Base-by-base conservation (phyloP, 176 grass and related monocot genomes). In the Phoenix dactylifera region DNA sequence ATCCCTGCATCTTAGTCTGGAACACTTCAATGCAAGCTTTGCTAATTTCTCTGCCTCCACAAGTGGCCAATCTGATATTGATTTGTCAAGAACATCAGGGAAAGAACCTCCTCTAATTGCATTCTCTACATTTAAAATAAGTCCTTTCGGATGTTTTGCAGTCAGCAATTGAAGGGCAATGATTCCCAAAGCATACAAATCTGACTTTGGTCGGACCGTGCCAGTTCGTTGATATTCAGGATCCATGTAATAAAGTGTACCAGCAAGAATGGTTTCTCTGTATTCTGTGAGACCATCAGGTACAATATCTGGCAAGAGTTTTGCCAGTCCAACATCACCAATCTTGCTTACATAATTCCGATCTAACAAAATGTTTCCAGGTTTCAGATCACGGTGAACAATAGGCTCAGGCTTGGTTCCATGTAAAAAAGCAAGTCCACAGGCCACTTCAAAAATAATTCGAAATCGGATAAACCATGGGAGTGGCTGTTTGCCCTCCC, bases 341-440 rank as follows among this genome's bases (percentile, higher is more conserved):
- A 95, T 95, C 71, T 95, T 95, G 68, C 86, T 84, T 26, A 75
- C 83, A 55, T 74, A 89, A 52, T 95, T 89, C 51, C 76, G 76
- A 74, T 95, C 83, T 56, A 95, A 69, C 56, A 95, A 79, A 66
- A 95, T 95, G 63, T 95, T 95, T 49, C 77, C 90, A 18, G 90
- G 90, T 68, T 95, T 95, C 18, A 89, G 70, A 77, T 95, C 90
- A 67, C 90, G 90, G 50, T 95, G 90, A 63, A 95, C 90, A 24
- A 95, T 86, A 16, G 90, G 83, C 55, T 95, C 86, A 0, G 90
- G 90, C 55, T 89, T 95, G 7, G 77, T 75, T 54, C 67, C 74
- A 70, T 89, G 90, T 73, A 95, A 73, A 57, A 95, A 89, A 44
- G 90, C 76, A 54, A 95, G 82, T 30, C 82, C 90, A 15, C 79